A percentile compares a stretch with the other conserved stretches of the same genome.
Conservation (phyloP, 116 monocot genomes). For the Dioscorea cayenensis region DNA sequence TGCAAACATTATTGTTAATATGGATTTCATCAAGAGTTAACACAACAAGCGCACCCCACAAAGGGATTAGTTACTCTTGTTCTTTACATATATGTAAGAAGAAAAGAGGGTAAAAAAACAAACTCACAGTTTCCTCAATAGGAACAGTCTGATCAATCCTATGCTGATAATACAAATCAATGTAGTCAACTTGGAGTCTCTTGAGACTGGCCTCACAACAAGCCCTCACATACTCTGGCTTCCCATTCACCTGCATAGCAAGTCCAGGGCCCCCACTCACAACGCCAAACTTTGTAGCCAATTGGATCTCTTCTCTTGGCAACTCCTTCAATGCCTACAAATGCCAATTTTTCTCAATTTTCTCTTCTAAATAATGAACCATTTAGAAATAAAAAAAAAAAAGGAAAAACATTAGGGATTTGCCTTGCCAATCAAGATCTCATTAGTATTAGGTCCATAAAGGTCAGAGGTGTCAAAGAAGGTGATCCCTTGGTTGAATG, state of each 20-base stretch:
- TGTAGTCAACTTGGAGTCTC: conserved; percentile 38
- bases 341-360: too few species aligned
- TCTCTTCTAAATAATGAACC: too few species aligned
- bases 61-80: too few species aligned
- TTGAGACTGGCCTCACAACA: conserved; percentile 44
- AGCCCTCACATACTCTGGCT: conserved; percentile 40
- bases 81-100: too few species aligned
- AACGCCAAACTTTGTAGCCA: conserved; percentile 2
- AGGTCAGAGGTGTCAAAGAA: conserved; percentile 10
- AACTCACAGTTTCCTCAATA: too few species aligned
- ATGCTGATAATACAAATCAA: conserved; percentile 49
- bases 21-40: too few species aligned
- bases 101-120: too few species aligned
- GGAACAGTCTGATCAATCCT: background rate
- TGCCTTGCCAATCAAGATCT: conserved; percentile 11
- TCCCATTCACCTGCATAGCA: background rate
- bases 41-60: too few species aligned
- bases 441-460: conserved; percentile 11
- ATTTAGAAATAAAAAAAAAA: too few species aligned
- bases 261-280: background rate
- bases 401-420: too few species aligned
- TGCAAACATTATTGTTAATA: too few species aligned
- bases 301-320: background rate
- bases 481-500: conserved; percentile 7
- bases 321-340: conserved; percentile 11